Percentiles rank a stretch among this genome's conserved stretches.
Evolutionary conservation across 495 filamentous ascomycete species (phyloP).

Genomic region (Cercophora scortea): DNA sequence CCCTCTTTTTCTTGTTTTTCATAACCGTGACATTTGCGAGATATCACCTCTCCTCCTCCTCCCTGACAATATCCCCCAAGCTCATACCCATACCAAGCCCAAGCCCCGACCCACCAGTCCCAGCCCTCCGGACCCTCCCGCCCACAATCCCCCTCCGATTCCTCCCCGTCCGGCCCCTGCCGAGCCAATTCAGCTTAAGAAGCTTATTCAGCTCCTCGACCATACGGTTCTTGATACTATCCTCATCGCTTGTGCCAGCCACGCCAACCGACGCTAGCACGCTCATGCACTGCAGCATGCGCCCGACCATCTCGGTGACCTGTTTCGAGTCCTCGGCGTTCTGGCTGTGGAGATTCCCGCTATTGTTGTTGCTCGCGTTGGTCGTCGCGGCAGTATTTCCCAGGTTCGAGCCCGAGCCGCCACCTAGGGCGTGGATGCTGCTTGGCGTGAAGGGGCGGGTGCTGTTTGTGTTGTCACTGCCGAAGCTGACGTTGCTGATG

Average conservation of each 20-base stretch:
- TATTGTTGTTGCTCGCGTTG: slow-evolving; percentile 20
- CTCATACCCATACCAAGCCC: not conserved
- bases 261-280: slow-evolving; percentile 67
- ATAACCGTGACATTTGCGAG: too few species aligned
- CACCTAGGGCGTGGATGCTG: slow-evolving; percentile 32
- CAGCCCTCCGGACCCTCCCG: slow-evolving; percentile 30
- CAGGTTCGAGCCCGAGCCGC: slow-evolving; percentile 21
- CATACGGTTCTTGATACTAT: slow-evolving; percentile 48
- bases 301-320: slow-evolving; percentile 85
- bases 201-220: slow-evolving; percentile 77
- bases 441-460: slow-evolving; percentile 46
- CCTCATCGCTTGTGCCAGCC: slow-evolving; percentile 43
- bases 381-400: not conserved
- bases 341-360: slow-evolving; percentile 30
- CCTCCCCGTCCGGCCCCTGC: slow-evolving; percentile 78
- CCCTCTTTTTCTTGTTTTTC: too few species aligned
- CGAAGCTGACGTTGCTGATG: slow-evolving; percentile 79
- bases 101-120: not conserved
- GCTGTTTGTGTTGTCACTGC: slow-evolving; percentile 36
- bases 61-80: not conserved
- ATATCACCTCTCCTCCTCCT: not conserved
- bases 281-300: slow-evolving; percentile 94
- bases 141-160: slow-evolving; percentile 82
- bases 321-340: slow-evolving; percentile 67
- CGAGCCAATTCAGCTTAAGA: slow-evolving; percentile 94